These are phyloP conservation scores for Tillandsia fasciculata DNA, from an alignment of 176 grass and related monocot genomes.

Conservation along the genomic window DNA sequence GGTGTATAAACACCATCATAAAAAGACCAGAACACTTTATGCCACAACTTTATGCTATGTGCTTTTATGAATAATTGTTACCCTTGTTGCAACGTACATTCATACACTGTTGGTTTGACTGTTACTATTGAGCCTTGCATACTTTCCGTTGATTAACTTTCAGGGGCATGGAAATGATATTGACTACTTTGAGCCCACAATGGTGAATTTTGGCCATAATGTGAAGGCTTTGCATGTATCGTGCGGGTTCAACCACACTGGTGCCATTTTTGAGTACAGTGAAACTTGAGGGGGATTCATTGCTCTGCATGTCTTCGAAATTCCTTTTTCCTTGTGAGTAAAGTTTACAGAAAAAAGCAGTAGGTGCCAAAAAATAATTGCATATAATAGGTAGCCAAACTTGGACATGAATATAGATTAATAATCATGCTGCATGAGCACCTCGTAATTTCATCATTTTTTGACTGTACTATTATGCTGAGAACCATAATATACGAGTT, in stretches of 20 bases:
- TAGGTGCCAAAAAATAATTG: no score
- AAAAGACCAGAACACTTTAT: neutral
- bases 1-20: neutral
- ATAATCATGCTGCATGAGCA: no score
- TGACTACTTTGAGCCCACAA: constrained; percentile 63
- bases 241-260: constrained; percentile 92
- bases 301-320: no score
- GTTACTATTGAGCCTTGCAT: neutral
- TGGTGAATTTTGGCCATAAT: constrained; percentile 43
- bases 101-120: neutral
- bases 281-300: constrained; percentile 19
- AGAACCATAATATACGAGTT: no score
- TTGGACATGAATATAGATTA: no score
- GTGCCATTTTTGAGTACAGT: constrained; percentile 53
- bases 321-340: no score
- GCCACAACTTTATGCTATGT: neutral
- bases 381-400: no score
- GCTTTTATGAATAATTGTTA: neutral
- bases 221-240: constrained; percentile 64
- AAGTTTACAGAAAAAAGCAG: no score
- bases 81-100: neutral
- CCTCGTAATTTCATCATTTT: no score
- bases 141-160: constrained; percentile 11
- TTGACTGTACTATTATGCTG: no score
- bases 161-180: constrained; percentile 81